Evolutionary conservation across 352 stramenopile species (phyloP).

Genomic region (Pythium brassicae): DNA sequence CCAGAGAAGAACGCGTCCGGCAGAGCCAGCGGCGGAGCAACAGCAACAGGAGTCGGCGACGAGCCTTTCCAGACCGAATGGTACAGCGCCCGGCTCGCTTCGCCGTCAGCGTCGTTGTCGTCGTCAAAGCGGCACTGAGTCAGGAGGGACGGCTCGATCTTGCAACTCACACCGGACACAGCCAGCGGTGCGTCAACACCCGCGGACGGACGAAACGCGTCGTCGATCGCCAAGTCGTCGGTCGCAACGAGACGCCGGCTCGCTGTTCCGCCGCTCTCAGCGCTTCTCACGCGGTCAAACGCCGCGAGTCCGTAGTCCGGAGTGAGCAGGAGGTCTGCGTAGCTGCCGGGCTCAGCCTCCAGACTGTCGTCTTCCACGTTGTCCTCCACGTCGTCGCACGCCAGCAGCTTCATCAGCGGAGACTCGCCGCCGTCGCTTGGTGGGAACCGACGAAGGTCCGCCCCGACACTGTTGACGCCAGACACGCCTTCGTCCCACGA

Average conservation of each 20-base stretch:
- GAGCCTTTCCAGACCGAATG: slow-evolving; percentile 5
- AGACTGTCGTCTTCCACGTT: not conserved
- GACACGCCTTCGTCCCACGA: not conserved
- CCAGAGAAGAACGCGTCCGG: not conserved
- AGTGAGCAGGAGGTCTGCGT: not conserved
- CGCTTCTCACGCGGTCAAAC: too few relatives aligned
- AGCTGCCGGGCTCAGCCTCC: too few relatives aligned
- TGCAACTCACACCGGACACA: not conserved
- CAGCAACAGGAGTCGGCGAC: not conserved
- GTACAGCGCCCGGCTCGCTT: not conserved
- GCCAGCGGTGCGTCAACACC: not conserved
- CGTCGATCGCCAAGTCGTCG: not conserved
- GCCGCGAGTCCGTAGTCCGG: not conserved
- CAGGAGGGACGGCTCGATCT: not conserved
- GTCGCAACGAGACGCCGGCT: too few relatives aligned
- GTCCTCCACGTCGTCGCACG: not conserved
- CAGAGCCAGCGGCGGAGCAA: not conserved
- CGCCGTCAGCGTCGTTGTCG: too few relatives aligned
- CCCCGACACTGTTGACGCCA: too few relatives aligned
- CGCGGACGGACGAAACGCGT: not conserved
- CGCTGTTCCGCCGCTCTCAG: too few relatives aligned
- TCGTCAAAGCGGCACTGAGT: too few relatives aligned
- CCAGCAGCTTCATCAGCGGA: not conserved
- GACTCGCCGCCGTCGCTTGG: slow-evolving; percentile 1
- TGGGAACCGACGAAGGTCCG: too few relatives aligned